A percentile compares a stretch with the other conserved stretches of the same genome.
phyloP scores from a whole-genome alignment of 257 asterid species.

The Solanum peruvianum region DNA sequence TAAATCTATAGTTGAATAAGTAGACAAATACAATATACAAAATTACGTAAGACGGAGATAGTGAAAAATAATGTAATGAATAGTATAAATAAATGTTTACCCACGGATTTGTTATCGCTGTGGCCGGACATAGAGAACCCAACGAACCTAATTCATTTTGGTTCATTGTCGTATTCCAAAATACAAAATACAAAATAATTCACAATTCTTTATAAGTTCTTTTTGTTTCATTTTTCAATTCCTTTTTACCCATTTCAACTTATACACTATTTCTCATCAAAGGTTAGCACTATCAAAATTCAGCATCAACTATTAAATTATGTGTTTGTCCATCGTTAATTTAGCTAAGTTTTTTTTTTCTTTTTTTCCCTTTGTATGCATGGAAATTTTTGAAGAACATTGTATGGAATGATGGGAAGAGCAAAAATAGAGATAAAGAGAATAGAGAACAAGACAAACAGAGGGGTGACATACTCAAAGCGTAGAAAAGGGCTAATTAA shows the following conservation, averaged over 20 bases:
- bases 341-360: not conserved
- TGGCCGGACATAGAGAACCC: not conserved
- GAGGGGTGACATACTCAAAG: not conserved
- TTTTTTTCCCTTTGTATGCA: not conserved
- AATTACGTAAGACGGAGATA: too few species aligned
- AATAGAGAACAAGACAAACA: not conserved
- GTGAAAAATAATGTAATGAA: not conserved
- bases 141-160: not conserved
- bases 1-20: too few species aligned
- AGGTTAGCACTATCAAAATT: not conserved
- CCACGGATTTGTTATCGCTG: not conserved
- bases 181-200: not conserved
- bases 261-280: not conserved
- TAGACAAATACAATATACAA: rapidly evolving
- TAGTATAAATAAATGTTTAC: too few species aligned
- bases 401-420: not conserved
- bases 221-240: not conserved
- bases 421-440: not conserved
- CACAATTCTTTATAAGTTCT: not conserved
- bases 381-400: not conserved
- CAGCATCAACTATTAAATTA: not conserved
- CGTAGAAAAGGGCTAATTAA: not conserved
- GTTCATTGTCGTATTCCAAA: not conserved
- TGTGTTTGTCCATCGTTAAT: not conserved
- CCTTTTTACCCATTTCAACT: not conserved